Evolutionary conservation across 2,329 filamentous ascomycete genomes (phyloP), one percentile per base, ranked within the genome.

Genomic region (Chaetomium olivaceum): DNA sequence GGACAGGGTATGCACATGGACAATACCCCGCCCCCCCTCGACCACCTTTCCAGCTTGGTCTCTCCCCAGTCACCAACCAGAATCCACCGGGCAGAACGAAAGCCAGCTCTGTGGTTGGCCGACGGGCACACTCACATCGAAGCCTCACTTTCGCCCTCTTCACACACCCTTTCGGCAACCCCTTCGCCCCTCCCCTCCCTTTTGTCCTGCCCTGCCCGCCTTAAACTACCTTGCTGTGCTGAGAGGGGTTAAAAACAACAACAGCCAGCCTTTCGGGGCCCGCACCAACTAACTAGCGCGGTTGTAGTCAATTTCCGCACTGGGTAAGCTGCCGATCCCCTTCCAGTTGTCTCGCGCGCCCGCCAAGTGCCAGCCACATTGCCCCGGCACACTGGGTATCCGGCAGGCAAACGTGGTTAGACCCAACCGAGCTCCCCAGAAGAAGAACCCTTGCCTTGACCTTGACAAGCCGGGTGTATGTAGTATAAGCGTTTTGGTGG

Each of bases 261-360:
- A n/a, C n/a, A n/a, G n/a, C n/a, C n/a, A n/a, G n/a, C n/a, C n/a
- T n/a, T n/a, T n/a, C n/a, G n/a, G n/a, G n/a, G n/a, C n/a, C n/a
- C n/a, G n/a, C n/a, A n/a, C n/a, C n/a, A n/a, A n/a, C n/a, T n/a
- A n/a, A n/a, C n/a, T n/a, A n/a, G 27, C 21, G 36, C 19, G 21
- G 21, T 57, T 57, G 29, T 21, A 7, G 21, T 16, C 21, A 14
- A 39, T 36, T 21, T n/a, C 48, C 52, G 52, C 60, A 62, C 36
- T 56, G 25, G 51, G 60, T 56, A 62, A 56, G 52, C 51, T 50
- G 60, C 36, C 51, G 60, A 62, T 62, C 60, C 16, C 7, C 16
- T 3, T 43, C 3, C n/a, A n/a, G 36, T 12, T 16, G 36, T 43
- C 39, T 43, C 39, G 39, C 39, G 16, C 36, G 14, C 14, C 36